Conservation (phyloP, 2,329 filamentous ascomycete genomes). For the Anthostomella pinea region DNA sequence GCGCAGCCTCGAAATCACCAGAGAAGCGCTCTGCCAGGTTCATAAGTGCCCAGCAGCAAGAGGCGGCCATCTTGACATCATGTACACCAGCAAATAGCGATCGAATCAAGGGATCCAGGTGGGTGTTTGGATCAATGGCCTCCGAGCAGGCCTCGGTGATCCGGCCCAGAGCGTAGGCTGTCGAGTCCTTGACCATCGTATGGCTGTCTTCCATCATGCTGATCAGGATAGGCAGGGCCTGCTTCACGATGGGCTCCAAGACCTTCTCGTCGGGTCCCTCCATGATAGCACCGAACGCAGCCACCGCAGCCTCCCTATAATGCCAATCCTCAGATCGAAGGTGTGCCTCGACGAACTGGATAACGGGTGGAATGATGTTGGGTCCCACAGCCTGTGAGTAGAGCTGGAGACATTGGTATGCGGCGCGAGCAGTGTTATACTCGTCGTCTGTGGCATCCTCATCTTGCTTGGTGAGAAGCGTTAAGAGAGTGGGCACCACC, state of each 20-base stretch:
- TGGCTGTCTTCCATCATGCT: constrained; percentile 86
- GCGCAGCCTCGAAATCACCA: constrained; percentile 71
- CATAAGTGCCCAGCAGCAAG: constrained; percentile 99
- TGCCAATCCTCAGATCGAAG: constrained; percentile 93
- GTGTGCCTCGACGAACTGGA: constrained; percentile 88
- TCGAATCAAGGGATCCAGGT: constrained; percentile 81
- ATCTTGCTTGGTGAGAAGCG: constrained; percentile 91
- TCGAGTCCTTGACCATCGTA: constrained; percentile 91
- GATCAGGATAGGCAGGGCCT: constrained; percentile 88
- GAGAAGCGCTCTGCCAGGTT: constrained; percentile 96
- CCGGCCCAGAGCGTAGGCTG: constrained; percentile 90
- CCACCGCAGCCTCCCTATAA: constrained; percentile 89
- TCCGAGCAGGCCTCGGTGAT: constrained; percentile 93
- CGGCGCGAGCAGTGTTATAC: constrained; percentile 92
- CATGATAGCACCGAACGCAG: constrained; percentile 97
- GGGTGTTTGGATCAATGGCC: constrained; percentile 79
- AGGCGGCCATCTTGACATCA: constrained; percentile 94
- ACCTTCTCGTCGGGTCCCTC: constrained; percentile 93
- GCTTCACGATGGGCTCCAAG: constrained; percentile 90
- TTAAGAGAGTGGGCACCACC: constrained; percentile 87
- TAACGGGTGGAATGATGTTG: constrained; percentile 79
- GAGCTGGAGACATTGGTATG: constrained; percentile 94
- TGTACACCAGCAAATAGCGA: constrained; percentile 87
- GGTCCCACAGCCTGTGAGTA: constrained; percentile 89
- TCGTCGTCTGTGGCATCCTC: constrained; percentile 96